Base-by-base conservation (phyloP, 768 basidiomycete genomes). In the Lactarius pseudohatsudake region DNA sequence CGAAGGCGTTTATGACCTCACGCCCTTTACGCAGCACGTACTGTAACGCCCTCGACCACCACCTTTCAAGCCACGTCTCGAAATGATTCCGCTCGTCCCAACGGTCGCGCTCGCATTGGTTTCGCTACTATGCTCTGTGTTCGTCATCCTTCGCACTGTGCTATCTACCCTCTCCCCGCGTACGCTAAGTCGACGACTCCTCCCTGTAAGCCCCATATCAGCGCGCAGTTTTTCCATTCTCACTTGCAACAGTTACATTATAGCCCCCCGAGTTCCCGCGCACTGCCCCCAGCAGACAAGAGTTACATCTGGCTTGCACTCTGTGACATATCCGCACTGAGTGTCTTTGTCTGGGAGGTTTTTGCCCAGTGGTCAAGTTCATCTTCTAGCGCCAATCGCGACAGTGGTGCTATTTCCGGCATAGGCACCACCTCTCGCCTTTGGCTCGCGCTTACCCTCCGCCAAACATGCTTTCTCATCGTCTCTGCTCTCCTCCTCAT, bases 81-180 rank as follows among this genome's bases (percentile, higher is more conserved):
- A 70, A 36, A 90, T 90, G 88, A 80, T 90, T 72, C 85, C 89
- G 61, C 83, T 91, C 75, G 76, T 87, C 75, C 85, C 85, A 50
- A 81, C 87, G 61, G 79, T 92, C 72, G 81, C 81, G 57, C 84
- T 91, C 72, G 84, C 85, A 76, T 82, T 91, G 74, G 65, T 89
- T 71, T 91, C 90, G 62, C 89, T 91, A 79, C 74, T 86, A 73
- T 83, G 82, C 74, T 91, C 90, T 56, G 86, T 82, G 73, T 91
- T 90, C 73, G 82, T 90, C 72, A 84, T 92, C 77, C 84, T 91
- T 73, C 87, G 87, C 75, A 87, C 90, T 74, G 74, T 91, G 72
- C 80, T 90, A 74, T 88, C 90, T 66, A 86, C 91, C 75, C 75
- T 92, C 64, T 90, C 89, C 32, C 88, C 89, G 60, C 83, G 85